These are phyloP conservation scores for Candida ulmi DNA, from an alignment of 805 yeast species.

Conservation along the genomic window DNA sequence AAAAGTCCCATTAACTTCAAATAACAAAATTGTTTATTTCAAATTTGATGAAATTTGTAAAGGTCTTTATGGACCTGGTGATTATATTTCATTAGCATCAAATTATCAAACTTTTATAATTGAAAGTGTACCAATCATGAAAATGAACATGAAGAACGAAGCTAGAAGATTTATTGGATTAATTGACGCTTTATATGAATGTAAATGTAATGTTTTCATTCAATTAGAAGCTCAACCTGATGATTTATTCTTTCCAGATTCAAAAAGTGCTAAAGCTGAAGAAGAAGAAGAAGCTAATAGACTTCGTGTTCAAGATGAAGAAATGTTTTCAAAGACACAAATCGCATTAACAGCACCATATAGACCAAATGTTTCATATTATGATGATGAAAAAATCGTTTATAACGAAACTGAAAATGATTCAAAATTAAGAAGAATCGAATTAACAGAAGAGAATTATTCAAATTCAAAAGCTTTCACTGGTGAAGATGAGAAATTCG, in stretches of 20 bases:
- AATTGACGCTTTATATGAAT: conserved; percentile 65
- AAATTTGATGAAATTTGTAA: conserved; percentile 51
- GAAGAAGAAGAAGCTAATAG: conserved; percentile 29
- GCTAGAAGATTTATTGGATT: conserved; percentile 64
- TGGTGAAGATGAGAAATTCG: conserved; percentile 74
- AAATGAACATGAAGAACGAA: conserved; percentile 53
- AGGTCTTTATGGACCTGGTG: conserved; percentile 58
- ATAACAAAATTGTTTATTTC: conserved; percentile 41
- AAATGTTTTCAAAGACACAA: conserved; percentile 61
- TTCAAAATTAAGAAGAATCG: conserved; percentile 7
- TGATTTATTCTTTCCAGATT: conserved; percentile 58
- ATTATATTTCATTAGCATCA: conserved; percentile 63
- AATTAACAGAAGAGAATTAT: conserved; percentile 30
- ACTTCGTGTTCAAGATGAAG: conserved; percentile 53
- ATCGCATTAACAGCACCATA: conserved; percentile 59
- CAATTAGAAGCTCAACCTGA: conserved; percentile 45
- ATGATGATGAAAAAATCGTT: conserved; percentile 41
- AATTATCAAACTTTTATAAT: conserved; percentile 50
- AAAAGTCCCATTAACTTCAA: conserved; percentile 35
- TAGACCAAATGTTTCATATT: conserved; percentile 62
- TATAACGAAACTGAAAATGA: conserved; percentile 22
- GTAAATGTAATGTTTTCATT: conserved; percentile 54
- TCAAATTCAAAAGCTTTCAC: conserved; percentile 53
- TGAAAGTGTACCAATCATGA: conserved; percentile 56
- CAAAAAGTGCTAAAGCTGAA: too few relatives aligned